Conservation (phyloP, 2,329 filamentous ascomycete species). For the Aspergillus brasiliensis region DNA sequence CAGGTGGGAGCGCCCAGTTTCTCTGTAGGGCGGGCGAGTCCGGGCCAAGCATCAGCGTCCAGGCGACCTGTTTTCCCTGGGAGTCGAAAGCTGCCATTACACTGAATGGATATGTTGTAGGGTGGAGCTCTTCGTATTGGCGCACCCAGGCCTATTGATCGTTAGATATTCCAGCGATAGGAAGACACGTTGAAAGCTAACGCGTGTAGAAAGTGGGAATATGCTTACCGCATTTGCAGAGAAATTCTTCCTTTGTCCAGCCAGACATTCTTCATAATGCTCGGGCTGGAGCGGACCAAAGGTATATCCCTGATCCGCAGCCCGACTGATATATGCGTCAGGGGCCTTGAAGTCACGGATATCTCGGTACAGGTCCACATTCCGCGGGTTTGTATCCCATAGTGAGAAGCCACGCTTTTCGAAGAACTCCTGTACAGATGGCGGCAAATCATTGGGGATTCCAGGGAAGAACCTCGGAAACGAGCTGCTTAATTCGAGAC, state of each 20-base stretch:
- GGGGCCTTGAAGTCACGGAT: constrained; percentile 40
- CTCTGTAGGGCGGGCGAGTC: constrained; percentile 32
- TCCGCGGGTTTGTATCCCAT: constrained; percentile 24
- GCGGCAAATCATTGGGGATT: constrained; percentile 43
- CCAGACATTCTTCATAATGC: constrained; percentile 43
- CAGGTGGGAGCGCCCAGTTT: constrained; percentile 45
- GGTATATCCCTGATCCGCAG: constrained; percentile 37
- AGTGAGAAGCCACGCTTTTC: constrained; percentile 44
- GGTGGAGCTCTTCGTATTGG: constrained; percentile 41
- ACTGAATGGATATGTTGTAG: constrained; percentile 39
- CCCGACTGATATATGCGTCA: constrained; percentile 38
- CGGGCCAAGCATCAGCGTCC: constrained; percentile 49
- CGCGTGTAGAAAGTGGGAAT: constrained; percentile 4
- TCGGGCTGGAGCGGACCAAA: constrained; percentile 40
- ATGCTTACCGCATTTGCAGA: constrained; percentile 36
- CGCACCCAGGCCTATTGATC: constrained; percentile 44
- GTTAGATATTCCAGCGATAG: neutral
- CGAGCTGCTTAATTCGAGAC: constrained; percentile 30
- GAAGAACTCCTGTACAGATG: constrained; percentile 42
- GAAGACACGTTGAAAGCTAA: neutral
- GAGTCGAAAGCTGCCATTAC: constrained; percentile 47
- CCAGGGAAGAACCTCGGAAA: constrained; percentile 53
- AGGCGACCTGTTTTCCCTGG: constrained; percentile 44
- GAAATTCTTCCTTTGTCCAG: constrained; percentile 44
- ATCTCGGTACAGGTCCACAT: constrained; percentile 45